Conservation (phyloP, 345 rosid species). For the Heritiera littoralis region DNA sequence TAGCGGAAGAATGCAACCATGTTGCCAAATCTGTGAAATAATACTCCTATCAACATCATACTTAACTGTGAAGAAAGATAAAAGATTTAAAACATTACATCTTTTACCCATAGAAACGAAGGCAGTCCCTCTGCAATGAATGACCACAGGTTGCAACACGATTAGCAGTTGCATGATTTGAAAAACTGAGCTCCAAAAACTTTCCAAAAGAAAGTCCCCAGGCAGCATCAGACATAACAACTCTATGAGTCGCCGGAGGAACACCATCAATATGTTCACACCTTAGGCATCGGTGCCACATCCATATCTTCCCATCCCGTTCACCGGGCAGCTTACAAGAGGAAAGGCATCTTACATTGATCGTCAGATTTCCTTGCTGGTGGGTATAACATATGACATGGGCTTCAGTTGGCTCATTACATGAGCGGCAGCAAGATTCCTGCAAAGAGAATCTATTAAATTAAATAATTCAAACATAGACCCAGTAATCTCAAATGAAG, state of each 20-base stretch:
- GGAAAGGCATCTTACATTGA: conserved; percentile 70
- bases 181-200: conserved; percentile 94
- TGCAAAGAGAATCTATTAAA: conserved; percentile 33
- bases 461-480: conserved; percentile 13
- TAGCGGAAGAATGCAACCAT: conserved; percentile 98
- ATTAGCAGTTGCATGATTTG: conserved; percentile 95
- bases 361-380: conserved; percentile 94
- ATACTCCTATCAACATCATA: conserved; percentile 17
- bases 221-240: conserved; percentile 98
- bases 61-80: background rate
- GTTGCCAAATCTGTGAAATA: conserved; percentile 71
- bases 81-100: conserved; percentile 13
- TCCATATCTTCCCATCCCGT: conserved; percentile 95
- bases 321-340: conserved; percentile 81
- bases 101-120: conserved; percentile 90
- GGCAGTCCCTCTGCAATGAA: conserved; percentile 97
- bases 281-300: conserved; percentile 99
- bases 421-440: conserved; percentile 64
- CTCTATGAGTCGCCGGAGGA: conserved; percentile 94
- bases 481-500: background rate
- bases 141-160: conserved; percentile 99
- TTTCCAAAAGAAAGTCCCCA: conserved; percentile 99
- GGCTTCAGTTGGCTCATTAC: conserved; percentile 82
- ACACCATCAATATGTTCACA: conserved; percentile 84
- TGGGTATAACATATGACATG: conserved; percentile 92